Base-by-base conservation (phyloP, 805 yeast genomes). In the Candida railenensis region DNA sequence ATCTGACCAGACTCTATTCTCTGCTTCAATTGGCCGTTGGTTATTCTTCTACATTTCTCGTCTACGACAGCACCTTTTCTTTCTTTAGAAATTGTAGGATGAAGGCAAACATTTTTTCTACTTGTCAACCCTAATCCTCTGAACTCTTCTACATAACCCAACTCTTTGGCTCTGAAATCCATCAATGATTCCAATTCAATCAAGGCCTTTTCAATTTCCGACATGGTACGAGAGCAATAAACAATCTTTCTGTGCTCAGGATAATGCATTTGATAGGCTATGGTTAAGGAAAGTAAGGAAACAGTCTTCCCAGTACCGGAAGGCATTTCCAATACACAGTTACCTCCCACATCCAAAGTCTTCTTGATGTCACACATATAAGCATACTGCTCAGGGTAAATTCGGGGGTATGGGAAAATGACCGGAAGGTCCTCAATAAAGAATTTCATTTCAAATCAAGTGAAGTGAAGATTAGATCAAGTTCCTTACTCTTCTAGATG, bases 231-330 rank as follows among this genome's bases (percentile, higher is more conserved):
- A 3, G 99, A 94, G 66, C 99, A 94, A 67, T 94, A 94, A 4
- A 94, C 89, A 54, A 94, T 83, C 74, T 92, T 94, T 15, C 96
- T 71, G 60, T 89, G 96, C 59, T 92, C 97, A 8, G 97, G 96
- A 63, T 92, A 91, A 73, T 80, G 81, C 88, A 89, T 83, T 64
- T 94, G 99, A 66, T 94, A 94, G 12, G 99, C 96, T 40, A 94
- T 89, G 0, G 98, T 89, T 39, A 94, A 69, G 0, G 98, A 89
- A 25, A 94, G 73, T 62, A 94, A 74, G 0, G 98, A 90, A 2
- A 94, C 87, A 34, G 99, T 94, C 64, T 94, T 94, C 37, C 99
- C 99, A 2, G 99, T 94, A 3, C 99, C 99, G 4, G 99, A 94
- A 55, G 99, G 99, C 99, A 94, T 94, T 70, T 94, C 99, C 59